Conservation (phyloP, 768 basidiomycete species). For the Tulasnella sp. region DNA sequence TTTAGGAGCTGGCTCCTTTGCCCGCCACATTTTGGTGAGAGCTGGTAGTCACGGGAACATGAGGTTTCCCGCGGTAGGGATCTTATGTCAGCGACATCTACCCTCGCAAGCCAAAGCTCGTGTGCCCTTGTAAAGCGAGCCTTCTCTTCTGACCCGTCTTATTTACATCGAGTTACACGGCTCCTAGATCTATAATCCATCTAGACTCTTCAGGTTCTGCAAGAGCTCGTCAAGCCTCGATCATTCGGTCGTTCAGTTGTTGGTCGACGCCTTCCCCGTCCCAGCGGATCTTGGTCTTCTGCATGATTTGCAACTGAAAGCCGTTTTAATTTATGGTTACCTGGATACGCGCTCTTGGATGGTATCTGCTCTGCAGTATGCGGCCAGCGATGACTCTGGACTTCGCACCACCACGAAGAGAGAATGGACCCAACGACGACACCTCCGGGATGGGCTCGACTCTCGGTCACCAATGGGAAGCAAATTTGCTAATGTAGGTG, state of each 20-base stretch:
- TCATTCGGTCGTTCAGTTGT: not conserved
- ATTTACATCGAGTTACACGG: not conserved
- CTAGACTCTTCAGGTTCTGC: not conserved
- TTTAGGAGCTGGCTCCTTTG: not conserved
- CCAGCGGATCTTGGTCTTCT: not conserved
- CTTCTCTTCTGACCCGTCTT: not conserved
- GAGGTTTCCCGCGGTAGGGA: not conserved
- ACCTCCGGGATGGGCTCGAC: not conserved
- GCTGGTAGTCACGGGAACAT: slow-evolving; percentile 6
- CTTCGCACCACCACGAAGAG: not conserved
- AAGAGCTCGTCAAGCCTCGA: not conserved
- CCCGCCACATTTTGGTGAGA: not conserved
- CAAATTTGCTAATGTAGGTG: not conserved
- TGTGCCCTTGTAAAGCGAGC: not conserved
- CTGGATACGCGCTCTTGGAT: not conserved
- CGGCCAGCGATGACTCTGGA: not conserved
- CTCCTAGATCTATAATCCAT: not conserved
- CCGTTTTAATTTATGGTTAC: not conserved
- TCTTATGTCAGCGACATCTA: not conserved
- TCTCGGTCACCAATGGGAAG: not conserved
- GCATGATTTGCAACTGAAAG: not conserved
- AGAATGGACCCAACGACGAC: not conserved
- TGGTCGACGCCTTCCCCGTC: not conserved
- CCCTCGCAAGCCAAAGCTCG: not conserved
- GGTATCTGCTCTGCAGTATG: not conserved